Evolutionary conservation across 2,329 filamentous ascomycete genomes (phyloP).

Genomic region (Tetracladium maxilliforme): DNA sequence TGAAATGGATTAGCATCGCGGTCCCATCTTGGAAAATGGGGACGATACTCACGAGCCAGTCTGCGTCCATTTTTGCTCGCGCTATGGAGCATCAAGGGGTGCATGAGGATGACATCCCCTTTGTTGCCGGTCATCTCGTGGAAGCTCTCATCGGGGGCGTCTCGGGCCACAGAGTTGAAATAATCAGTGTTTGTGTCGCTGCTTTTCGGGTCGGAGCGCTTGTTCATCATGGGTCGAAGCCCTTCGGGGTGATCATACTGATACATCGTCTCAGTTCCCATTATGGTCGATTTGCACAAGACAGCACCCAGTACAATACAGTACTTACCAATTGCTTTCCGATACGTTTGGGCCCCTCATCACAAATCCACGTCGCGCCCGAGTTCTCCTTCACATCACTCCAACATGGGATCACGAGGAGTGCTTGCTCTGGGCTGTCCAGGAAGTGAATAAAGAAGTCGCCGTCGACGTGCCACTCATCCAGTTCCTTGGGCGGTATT

Average conservation of each 20-base stretch:
- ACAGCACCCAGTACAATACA: slow-evolving; percentile 1
- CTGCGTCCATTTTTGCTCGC: slow-evolving; percentile 31
- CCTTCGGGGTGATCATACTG: slow-evolving; percentile 45
- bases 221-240: slow-evolving; percentile 49
- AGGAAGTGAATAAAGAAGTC: slow-evolving; percentile 63
- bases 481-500: slow-evolving; percentile 33
- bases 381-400: slow-evolving; percentile 43
- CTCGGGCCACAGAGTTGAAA: slow-evolving; percentile 15
- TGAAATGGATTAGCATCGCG: too few species aligned
- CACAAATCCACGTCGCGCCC: slow-evolving; percentile 51
- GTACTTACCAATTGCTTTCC: slow-evolving; percentile 32
- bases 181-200: slow-evolving; percentile 22
- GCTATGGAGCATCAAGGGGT: slow-evolving; percentile 39
- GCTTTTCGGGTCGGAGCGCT: slow-evolving; percentile 33
- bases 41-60: too few species aligned
- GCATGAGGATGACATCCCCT: slow-evolving; percentile 36
- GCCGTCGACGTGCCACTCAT: slow-evolving; percentile 54
- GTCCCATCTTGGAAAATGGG: too few species aligned
- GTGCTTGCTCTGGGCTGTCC: slow-evolving; percentile 53
- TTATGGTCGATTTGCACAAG: slow-evolving; percentile 1
- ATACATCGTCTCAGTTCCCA: slow-evolving; percentile 4
- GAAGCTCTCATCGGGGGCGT: slow-evolving; percentile 20
- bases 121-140: slow-evolving; percentile 33
- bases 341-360: slow-evolving; percentile 38
- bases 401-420: slow-evolving; percentile 55